These are phyloP conservation scores for Kwoniella pini DNA, from an alignment of 768 basidiomycete species.

Conservation along the genomic window DNA sequence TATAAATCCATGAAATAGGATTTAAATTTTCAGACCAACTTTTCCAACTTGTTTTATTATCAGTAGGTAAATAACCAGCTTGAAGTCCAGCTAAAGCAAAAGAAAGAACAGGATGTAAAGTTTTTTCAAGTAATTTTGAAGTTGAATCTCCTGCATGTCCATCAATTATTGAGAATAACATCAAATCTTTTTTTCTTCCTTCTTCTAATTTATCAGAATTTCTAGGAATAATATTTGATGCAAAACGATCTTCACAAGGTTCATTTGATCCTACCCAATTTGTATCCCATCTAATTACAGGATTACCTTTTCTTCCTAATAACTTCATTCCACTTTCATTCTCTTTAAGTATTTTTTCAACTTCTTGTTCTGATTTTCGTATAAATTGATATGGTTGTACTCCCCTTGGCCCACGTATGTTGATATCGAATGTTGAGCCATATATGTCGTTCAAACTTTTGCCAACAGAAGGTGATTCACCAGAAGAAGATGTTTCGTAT, in stretches of 20 bases:
- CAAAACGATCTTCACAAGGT: slow-evolving; percentile 86
- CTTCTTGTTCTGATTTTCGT: slow-evolving; percentile 21
- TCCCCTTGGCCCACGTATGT: slow-evolving; percentile 12
- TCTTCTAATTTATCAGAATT: slow-evolving; percentile 49
- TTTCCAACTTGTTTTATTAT: slow-evolving; percentile 1
- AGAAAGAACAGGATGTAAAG: slow-evolving; percentile 79
- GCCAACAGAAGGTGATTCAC: background rate
- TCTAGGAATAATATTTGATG: slow-evolving; percentile 65
- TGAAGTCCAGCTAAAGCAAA: slow-evolving; percentile 64
- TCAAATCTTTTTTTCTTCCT: slow-evolving; percentile 62
- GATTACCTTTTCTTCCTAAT: slow-evolving; percentile 32
- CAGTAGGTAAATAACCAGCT: slow-evolving; percentile 27
- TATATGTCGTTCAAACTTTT: background rate
- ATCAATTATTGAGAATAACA: slow-evolving; percentile 79
- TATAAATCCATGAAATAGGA: slow-evolving; percentile 23
- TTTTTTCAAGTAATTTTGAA: slow-evolving; percentile 75
- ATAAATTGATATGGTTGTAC: slow-evolving; percentile 26
- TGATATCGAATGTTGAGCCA: slow-evolving; percentile 25
- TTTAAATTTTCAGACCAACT: slow-evolving; percentile 16
- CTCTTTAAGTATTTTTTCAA: slow-evolving; percentile 34
- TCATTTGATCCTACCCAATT: slow-evolving; percentile 81
- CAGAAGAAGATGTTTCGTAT: slow-evolving; percentile 14
- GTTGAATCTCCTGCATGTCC: slow-evolving; percentile 78
- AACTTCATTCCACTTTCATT: slow-evolving; percentile 17
- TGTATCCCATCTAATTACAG: slow-evolving; percentile 62